phyloP scores from a whole-genome alignment of 164 flowering plant species.

The Macadamia integrifolia region DNA sequence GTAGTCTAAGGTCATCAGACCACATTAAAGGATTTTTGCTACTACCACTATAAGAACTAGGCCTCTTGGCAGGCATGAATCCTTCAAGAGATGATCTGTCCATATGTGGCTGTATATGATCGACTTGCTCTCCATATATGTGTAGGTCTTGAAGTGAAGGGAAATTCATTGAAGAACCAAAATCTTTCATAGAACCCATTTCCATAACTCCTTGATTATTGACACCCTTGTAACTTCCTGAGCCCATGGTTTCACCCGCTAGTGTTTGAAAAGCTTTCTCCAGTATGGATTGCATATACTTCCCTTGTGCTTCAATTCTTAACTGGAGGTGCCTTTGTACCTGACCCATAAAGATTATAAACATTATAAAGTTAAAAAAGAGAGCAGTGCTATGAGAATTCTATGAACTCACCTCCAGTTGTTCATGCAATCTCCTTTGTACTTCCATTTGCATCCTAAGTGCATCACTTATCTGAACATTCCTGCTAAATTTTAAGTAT shows the following conservation, averaged over 20 bases:
- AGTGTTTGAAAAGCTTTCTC: conserved; percentile 96
- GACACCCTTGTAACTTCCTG: conserved; percentile 35
- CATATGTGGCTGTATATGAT: conserved; percentile 36
- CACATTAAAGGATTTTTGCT: conserved; percentile 60
- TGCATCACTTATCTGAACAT: conserved; percentile 51
- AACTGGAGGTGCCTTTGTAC: conserved; percentile 90
- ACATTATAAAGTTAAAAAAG: background rate
- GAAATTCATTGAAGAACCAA: conserved; percentile 44
- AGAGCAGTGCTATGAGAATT: no score
- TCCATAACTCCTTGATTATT: conserved; percentile 31
- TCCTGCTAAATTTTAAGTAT: conserved; percentile 25
- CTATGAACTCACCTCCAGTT: conserved; percentile 62
- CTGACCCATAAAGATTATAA: conserved; percentile 25
- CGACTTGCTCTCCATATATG: conserved; percentile 55
- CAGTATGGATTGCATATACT: conserved; percentile 91
- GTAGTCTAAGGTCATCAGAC: conserved; percentile 58
- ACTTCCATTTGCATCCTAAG: conserved; percentile 97
- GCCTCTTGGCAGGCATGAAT: conserved; percentile 44
- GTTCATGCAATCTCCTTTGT: conserved; percentile 93
- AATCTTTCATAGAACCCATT: conserved; percentile 42
- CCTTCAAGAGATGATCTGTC: conserved; percentile 38
- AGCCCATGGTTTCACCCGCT: conserved; percentile 52
- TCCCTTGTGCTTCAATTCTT: conserved; percentile 97
- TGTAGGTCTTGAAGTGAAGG: conserved; percentile 83
- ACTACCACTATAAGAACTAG: conserved; percentile 32